Base-by-base conservation (phyloP, 1,139 yeast species). In the Kodamaea derodonti region DNA sequence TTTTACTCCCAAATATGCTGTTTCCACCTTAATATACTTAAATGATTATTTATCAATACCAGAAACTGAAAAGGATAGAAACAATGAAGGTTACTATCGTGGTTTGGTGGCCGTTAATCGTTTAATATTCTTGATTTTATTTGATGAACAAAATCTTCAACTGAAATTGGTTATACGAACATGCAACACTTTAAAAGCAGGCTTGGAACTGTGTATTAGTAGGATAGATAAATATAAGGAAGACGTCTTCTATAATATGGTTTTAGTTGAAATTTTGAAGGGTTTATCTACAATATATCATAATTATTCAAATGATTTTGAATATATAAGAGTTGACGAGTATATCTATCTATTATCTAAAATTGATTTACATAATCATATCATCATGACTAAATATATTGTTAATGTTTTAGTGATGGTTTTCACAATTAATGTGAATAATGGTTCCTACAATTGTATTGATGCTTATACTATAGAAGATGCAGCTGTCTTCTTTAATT, bases 181-280 rank as follows among this genome's bases (percentile, higher is more conserved):
- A 6, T 45, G 43, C 31, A 25, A 31, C 11, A 34, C 44, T 2
- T 35, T 56, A 11, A 41, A 46, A 18, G 15, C 32, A 11, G 52
- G 53, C 4, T 43, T 56, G 28, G 41, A 46, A 20, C 28, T 35
- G 15, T 43, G 49, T 29, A 31, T 48, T 20, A 34, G 34, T 28
- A 29, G 22, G 30, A 16, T 32, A 14, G 35, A 37, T 10, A 34
- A 24, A 14, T 39, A 36, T 31, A 23, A 34, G 35, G 36, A 20
- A 24, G 32, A 30, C 26, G 27, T 17, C 41, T 36, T 30, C 39
- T 40, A 30, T 29, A 32, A 49, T 24, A 39, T 49, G 42, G 45
- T 47, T n/a, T 37, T 52, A 30, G 47, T 46, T n/a, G 64, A 58
- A 34, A 39, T 58, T n/a, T 45, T 58, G 35, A 58, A 58, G 34